Conservation (phyloP, 2,329 filamentous ascomycete genomes). For the Neofusicoccum parvum region DNA sequence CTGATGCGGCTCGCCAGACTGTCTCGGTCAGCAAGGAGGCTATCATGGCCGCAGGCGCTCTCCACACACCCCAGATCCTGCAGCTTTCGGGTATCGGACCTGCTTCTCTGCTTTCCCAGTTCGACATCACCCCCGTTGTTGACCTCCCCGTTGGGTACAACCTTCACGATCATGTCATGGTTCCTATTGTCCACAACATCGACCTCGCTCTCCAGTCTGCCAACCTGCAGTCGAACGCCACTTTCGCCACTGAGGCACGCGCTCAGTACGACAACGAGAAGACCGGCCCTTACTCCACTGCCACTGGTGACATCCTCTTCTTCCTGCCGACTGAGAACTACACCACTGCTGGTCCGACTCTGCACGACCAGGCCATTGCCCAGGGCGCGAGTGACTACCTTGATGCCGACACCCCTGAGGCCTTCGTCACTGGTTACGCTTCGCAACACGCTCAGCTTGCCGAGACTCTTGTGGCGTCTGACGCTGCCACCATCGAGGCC, state of each 20-base stretch:
- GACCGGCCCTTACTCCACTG: constrained; percentile 2
- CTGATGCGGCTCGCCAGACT: constrained; percentile 1
- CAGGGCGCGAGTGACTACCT: constrained; percentile 2
- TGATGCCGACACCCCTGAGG: neutral
- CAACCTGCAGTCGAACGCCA: constrained; percentile 9
- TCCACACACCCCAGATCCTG: constrained; percentile 33
- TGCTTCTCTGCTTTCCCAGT: constrained; percentile 25
- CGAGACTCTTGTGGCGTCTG: constrained; percentile 11
- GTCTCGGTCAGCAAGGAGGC: constrained; percentile 29
- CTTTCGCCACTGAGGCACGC: constrained; percentile 3
- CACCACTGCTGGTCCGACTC: neutral
- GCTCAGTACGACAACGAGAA: constrained; percentile 11
- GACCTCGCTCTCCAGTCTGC: neutral
- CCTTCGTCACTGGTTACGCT: neutral
- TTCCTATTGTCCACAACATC: constrained; percentile 5
- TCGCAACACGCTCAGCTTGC: constrained; percentile 10
- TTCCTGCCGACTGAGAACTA: constrained; percentile 20
- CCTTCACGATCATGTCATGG: constrained; percentile 22
- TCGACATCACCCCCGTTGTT: constrained; percentile 27
- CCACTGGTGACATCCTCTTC: constrained; percentile 4
- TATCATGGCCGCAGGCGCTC: constrained; percentile 30
- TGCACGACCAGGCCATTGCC: constrained; percentile 1
- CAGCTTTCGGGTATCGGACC: constrained; percentile 35
- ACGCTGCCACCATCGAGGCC: constrained; percentile 3
- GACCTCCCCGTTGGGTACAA: constrained; percentile 27